Evolutionary conservation across 2,329 filamentous ascomycete species (phyloP).

Genomic region (Pseudovirgaria hyperparasitica): DNA sequence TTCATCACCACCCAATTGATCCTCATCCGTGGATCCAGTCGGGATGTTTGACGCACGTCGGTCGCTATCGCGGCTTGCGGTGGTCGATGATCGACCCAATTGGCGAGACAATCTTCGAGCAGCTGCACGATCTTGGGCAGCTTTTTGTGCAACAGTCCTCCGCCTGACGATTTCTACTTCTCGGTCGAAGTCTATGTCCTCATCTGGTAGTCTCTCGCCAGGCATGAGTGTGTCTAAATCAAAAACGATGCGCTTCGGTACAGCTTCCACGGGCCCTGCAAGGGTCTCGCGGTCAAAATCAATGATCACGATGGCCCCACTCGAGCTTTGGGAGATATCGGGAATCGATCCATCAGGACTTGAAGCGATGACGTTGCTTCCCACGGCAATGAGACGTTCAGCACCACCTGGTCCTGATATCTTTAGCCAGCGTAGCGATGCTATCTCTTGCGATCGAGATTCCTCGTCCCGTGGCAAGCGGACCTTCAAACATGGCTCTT

Average conservation of each 20-base stretch:
- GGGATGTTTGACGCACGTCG: slow-evolving; percentile 9
- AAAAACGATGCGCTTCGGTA: slow-evolving; percentile 18
- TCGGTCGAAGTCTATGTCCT: slow-evolving; percentile 26
- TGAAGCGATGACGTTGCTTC: slow-evolving; percentile 17
- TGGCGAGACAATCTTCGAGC: slow-evolving; percentile 11
- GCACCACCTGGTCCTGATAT: slow-evolving; percentile 10
- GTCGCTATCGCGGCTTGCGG: slow-evolving; percentile 8
- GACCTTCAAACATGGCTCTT: slow-evolving; percentile 25
- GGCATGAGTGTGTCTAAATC: slow-evolving; percentile 24
- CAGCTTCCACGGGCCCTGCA: slow-evolving; percentile 9
- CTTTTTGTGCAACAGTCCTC: slow-evolving; percentile 23
- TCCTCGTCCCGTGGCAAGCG: slow-evolving; percentile 19
- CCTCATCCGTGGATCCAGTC: slow-evolving; percentile 15
- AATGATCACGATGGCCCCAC: slow-evolving; percentile 23
- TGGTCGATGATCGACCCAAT: slow-evolving; percentile 18
- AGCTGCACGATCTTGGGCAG: slow-evolving; percentile 15
- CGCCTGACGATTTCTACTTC: slow-evolving; percentile 27
- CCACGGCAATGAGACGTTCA: slow-evolving; percentile 25
- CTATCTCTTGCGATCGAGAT: slow-evolving; percentile 22
- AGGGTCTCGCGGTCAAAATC: slow-evolving; percentile 25
- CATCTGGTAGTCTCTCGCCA: slow-evolving; percentile 25
- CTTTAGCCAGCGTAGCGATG: slow-evolving; percentile 22
- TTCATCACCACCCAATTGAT: slow-evolving; percentile 20
- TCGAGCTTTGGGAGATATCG: slow-evolving; percentile 17
- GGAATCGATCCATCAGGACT: slow-evolving; percentile 11